phyloP scores from a whole-genome alignment of 2,329 filamentous ascomycete genomes.

The Waltergamsia citrina region DNA sequence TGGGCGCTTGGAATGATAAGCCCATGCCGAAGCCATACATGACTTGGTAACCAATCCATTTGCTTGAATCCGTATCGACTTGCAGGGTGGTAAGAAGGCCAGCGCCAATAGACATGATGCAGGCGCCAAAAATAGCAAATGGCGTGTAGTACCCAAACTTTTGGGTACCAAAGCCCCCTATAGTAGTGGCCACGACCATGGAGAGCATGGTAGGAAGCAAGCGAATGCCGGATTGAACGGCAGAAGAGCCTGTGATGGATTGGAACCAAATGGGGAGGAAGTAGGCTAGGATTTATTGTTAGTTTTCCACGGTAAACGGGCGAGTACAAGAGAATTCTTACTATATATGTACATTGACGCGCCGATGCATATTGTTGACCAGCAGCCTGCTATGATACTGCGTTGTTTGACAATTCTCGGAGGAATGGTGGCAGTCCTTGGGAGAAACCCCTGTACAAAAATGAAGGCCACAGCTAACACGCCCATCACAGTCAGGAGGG shows the following conservation, averaged over 20 bases:
- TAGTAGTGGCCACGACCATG: constrained; percentile 14
- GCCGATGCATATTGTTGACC: constrained; percentile 13
- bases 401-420: constrained; percentile 29
- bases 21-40: constrained; percentile 33
- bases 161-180: constrained; percentile 15
- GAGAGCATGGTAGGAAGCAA: constrained; percentile 17
- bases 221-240: constrained; percentile 17
- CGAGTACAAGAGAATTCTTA: no score
- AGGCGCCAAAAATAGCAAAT: constrained; percentile 23
- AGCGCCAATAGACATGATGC: constrained; percentile 21
- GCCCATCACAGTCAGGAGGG: constrained; percentile 27
- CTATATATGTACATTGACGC: no score
- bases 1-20: constrained; percentile 30
- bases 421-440: constrained; percentile 27
- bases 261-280: constrained; percentile 44
- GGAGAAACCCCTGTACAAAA: constrained; percentile 21
- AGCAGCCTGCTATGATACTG: constrained; percentile 25
- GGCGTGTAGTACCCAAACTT: constrained; percentile 31
- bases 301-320: no score
- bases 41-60: constrained; percentile 23
- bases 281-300: constrained; percentile 21
- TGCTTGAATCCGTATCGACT: constrained; percentile 8
- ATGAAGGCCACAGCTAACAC: constrained; percentile 32
- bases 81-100: constrained; percentile 30
- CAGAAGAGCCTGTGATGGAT: constrained; percentile 25